Percentiles rank a stretch among this genome's conserved stretches.
These are phyloP conservation scores for Debaryomyces singareniensis DNA, from an alignment of 1,139 yeast genomes.

Conservation along the genomic window DNA sequence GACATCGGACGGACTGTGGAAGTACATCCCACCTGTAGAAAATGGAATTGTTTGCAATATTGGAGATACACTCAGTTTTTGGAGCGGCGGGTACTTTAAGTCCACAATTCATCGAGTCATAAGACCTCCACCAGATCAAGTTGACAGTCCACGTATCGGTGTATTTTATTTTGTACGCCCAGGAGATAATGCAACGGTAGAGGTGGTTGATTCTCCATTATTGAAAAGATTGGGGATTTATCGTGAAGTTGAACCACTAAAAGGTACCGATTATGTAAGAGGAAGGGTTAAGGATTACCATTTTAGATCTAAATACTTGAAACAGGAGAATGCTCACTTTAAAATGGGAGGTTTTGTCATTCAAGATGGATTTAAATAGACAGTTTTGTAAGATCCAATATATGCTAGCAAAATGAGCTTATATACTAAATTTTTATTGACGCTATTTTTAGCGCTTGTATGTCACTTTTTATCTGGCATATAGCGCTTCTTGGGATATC, in stretches of 20 bases:
- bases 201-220: conserved; percentile 25
- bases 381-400: too few species aligned
- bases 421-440: too few species aligned
- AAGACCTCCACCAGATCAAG: conserved; percentile 18
- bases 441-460: too few species aligned
- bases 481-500: too few species aligned
- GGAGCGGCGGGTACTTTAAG: conserved; percentile 19
- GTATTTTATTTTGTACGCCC: conserved; percentile 29
- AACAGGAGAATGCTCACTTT: conserved; percentile 18
- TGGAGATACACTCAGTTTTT: conserved; percentile 18
- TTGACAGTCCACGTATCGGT: conserved; percentile 23
- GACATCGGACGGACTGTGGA: conserved; percentile 19
- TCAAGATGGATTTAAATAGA: conserved; percentile 18
- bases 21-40: conserved; percentile 21
- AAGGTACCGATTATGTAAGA: conserved; percentile 25
- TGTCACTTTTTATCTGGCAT: too few species aligned
- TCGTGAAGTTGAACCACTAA: conserved; percentile 15
- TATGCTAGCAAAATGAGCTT: too few species aligned
- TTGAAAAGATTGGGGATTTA: conserved; percentile 22
- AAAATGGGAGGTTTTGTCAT: conserved; percentile 22
- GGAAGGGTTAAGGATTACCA: conserved; percentile 23
- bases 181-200: conserved; percentile 20
- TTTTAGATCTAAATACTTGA: conserved; percentile 15
- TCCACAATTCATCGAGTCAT: conserved; percentile 16
- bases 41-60: conserved; percentile 25